These are phyloP conservation scores for Pascua sp. DNA, from an alignment of 1,284 basidiomycete species.

Conservation along the genomic window DNA sequence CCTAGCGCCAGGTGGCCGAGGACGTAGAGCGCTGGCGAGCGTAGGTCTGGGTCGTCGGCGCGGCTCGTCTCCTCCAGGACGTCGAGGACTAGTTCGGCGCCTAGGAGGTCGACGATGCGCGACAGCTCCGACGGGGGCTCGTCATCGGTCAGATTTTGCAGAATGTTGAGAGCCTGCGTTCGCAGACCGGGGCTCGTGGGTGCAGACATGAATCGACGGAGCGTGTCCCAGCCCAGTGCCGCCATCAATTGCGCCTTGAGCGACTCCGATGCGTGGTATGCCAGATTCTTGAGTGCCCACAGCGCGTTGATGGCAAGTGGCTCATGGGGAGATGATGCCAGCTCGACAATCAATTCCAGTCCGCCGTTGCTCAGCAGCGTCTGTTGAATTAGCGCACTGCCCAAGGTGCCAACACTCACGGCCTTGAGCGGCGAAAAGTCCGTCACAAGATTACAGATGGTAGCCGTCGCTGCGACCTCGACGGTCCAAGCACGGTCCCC, in stretches of 20 bases:
- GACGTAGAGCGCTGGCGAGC: conserved; percentile 34
- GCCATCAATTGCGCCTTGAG: conserved; percentile 65
- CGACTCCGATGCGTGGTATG: conserved; percentile 59
- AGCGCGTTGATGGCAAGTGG: conserved; percentile 64
- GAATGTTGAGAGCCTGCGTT: conserved; percentile 39
- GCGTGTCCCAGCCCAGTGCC: conserved; percentile 59
- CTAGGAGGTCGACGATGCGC: conserved; percentile 32
- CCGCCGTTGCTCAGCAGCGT: conserved; percentile 62
- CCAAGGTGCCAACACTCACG: conserved; percentile 51
- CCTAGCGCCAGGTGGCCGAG: conserved; percentile 44
- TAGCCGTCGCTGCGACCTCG: conserved; percentile 65
- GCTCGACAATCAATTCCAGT: conserved; percentile 60
- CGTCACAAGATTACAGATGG: conserved; percentile 77
- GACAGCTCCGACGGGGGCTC: conserved; percentile 31
- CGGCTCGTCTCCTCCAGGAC: conserved; percentile 19
- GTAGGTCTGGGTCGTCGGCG: conserved; percentile 7
- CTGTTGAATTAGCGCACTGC: conserved; percentile 41
- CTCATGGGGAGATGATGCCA: conserved; percentile 58
- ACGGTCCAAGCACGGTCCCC: conserved; percentile 65
- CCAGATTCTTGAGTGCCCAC: conserved; percentile 76
- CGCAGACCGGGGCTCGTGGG: conserved; percentile 27
- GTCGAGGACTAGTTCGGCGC: conserved; percentile 30
- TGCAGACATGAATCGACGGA: conserved; percentile 17
- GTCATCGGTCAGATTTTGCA: conserved; percentile 46
- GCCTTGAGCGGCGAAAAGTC: conserved; percentile 76